Evolutionary conservation across 2,329 filamentous ascomycete genomes (phyloP).

Genomic region (Colletotrichum tanaceti): DNA sequence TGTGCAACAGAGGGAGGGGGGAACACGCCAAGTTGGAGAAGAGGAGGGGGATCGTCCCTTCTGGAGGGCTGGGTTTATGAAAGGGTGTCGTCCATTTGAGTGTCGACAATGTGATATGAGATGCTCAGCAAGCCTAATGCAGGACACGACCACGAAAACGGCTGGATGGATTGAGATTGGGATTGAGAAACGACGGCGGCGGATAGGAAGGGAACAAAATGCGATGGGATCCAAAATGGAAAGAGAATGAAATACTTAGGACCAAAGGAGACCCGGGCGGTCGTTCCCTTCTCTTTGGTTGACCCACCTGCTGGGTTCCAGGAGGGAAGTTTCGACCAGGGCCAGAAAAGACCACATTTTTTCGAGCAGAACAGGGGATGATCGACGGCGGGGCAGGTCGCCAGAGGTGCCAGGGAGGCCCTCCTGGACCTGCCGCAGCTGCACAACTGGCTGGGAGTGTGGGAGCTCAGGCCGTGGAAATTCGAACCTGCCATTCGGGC

Average conservation of each 20-base stretch:
- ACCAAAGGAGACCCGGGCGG: constrained; percentile 20
- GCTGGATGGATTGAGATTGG: constrained; percentile 8
- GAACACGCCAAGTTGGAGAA: neutral
- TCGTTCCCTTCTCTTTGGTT: constrained; percentile 35
- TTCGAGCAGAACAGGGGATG: constrained; percentile 8
- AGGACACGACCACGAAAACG: neutral
- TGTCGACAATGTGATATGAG: neutral
- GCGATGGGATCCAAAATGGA: constrained; percentile 12
- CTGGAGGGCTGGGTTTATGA: neutral
- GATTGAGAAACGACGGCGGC: neutral
- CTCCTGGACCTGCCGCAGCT: constrained; percentile 12
- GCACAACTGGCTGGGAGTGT: constrained; percentile 33
- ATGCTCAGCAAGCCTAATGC: neutral
- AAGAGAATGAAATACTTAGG: constrained; percentile 1
- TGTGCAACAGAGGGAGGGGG: constrained; percentile 24
- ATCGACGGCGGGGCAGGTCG: constrained; percentile 18
- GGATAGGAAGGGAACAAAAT: neutral
- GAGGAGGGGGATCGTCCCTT: neutral
- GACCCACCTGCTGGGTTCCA: constrained; percentile 29
- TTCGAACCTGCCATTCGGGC: constrained; percentile 35
- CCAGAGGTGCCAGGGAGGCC: constrained; percentile 15
- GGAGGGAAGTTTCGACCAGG: constrained; percentile 17
- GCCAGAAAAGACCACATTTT: neutral
- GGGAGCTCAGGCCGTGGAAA: constrained; percentile 26
- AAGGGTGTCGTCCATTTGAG: neutral